Evolutionary conservation across 352 stramenopile species (phyloP), one percentile per base, ranked within the genome.

Genomic region (Phytophthora rubi): DNA sequence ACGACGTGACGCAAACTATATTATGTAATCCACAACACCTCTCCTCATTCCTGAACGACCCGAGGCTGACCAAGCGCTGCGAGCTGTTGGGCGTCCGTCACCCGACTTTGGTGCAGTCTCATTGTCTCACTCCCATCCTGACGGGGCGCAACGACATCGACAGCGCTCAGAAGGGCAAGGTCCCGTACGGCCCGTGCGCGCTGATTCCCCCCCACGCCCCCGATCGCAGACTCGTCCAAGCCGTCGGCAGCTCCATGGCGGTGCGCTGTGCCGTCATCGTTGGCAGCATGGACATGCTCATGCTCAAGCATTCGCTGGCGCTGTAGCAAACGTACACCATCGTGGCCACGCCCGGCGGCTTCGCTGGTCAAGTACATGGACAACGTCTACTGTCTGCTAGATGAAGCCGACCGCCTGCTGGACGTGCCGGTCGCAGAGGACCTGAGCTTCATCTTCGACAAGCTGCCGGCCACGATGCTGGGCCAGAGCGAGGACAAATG

Each of bases 381-480:
- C 18, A 21, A 21, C 18, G 18, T 21, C 18, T 21, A 21, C 18
- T 21, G 18, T 21, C 18, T 99, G 21, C 88, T 99, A 33, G 98
- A 99, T 79, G 98, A 99, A 76, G 98, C 97, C 6, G 98, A 99
- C 82, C 85, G 97, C 30, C 81, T 99, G 62, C 81, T 99, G 44
- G 88, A 92, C 33, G 76, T 89, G 30, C 90, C 90, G 23, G 95
- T 97, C 64, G 78, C 86, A 37, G 91, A 93, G 54, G 93, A 98
- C 67, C 60, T 98, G 59, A 75, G 80, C 48, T 92, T 90, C 59
- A 96, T 98, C 49, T 81, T 98, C 0, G 80, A 94, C 56, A 80
- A 77, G 9, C 53, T 98, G 59, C 87, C 90, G 3, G 23, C 74
- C 13, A 80, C 77, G 45, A 73, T 79, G 18, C 70, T 96, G 23